Percentiles rank a stretch among this genome's conserved stretches.
These are phyloP conservation scores for Globisporangium viniferum DNA, from an alignment of 352 stramenopile genomes.

Conservation along the genomic window DNA sequence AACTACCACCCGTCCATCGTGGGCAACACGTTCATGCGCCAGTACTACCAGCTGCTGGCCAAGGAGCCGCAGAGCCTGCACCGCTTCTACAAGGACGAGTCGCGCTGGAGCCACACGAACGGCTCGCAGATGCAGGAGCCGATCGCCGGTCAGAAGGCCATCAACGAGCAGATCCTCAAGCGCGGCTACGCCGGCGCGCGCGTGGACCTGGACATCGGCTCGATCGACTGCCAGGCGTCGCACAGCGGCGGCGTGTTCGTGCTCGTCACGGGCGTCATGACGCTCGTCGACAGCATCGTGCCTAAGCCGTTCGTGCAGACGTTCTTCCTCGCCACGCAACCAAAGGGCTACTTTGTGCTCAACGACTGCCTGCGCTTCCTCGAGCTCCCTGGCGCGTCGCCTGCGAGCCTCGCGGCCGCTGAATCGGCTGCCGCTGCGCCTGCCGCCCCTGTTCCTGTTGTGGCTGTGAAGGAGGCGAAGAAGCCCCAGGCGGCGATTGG, in stretches of 20 bases:
- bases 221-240: slow-evolving; percentile 84
- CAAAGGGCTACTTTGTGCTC: slow-evolving; percentile 86
- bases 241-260: slow-evolving; percentile 72
- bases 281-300: slow-evolving; percentile 39
- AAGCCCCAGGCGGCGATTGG: slow-evolving; percentile 36
- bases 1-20: slow-evolving; percentile 60
- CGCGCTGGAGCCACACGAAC: slow-evolving; percentile 71
- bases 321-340: slow-evolving; percentile 85
- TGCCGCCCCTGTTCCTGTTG: not conserved
- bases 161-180: slow-evolving; percentile 83
- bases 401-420: slow-evolving; percentile 6
- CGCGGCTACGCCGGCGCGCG: slow-evolving; percentile 72
- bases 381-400: slow-evolving; percentile 40
- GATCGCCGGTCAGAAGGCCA: slow-evolving; percentile 70
- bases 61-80: slow-evolving; percentile 83
- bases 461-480: slow-evolving; percentile 14
- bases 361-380: slow-evolving; percentile 88
- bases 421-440: slow-evolving; percentile 2
- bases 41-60: slow-evolving; percentile 88
- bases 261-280: slow-evolving; percentile 87
- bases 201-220: slow-evolving; percentile 79
- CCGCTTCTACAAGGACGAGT: slow-evolving; percentile 88
- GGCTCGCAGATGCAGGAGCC: slow-evolving; percentile 82
- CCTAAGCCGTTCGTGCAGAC: slow-evolving; percentile 86
- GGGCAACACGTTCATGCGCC: slow-evolving; percentile 85